A percentile compares a stretch with the other conserved stretches of the same genome.
Conservation (phyloP, 192 early-diverging fungal genomes). For the Blastocladiella britannica region DNA sequence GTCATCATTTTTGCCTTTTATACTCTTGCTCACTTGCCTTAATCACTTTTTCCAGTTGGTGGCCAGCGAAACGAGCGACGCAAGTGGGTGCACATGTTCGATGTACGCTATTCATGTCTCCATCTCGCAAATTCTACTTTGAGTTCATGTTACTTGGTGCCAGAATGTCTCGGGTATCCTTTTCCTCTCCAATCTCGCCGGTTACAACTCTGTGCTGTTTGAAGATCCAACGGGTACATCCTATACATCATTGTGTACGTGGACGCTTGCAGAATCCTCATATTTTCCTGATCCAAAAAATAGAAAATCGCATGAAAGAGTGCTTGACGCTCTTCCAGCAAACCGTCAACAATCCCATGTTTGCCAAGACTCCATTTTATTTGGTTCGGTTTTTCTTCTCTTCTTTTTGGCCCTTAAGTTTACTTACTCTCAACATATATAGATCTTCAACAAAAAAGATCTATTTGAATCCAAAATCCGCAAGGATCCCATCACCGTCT, state of each 20-base stretch:
- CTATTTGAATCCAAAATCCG: constrained; percentile 5
- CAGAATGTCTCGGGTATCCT: constrained; percentile 2
- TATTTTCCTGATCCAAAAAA: too few relatives aligned
- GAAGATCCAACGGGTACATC: constrained; percentile 5
- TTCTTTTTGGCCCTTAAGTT: too few relatives aligned
- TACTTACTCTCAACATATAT: too few relatives aligned
- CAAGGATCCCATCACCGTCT: constrained; percentile 4
- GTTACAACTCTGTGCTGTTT: constrained; percentile 4
- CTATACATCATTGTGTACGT: too few relatives aligned
- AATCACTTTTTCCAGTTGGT: constrained; percentile 2
- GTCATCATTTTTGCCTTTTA: background rate
- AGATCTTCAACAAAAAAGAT: constrained; percentile 4
- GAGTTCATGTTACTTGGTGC: too few relatives aligned
- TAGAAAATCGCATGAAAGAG: constrained; percentile 6
- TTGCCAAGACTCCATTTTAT: constrained; percentile 1
- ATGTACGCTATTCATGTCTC: too few relatives aligned
- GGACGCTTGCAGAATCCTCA: too few relatives aligned
- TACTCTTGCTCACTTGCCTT: too few relatives aligned
- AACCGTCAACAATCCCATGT: constrained; percentile 1
- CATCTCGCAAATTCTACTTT: too few relatives aligned
- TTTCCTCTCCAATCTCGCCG: constrained; percentile 2
- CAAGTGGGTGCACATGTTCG: constrained; percentile 5
- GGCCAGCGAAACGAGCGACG: constrained; percentile 5
- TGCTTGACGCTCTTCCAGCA: constrained; percentile 4
- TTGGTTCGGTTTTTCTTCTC: too few relatives aligned